phyloP scores from a whole-genome alignment of 257 asterid species.

The Fraxinus cuspidata region DNA sequence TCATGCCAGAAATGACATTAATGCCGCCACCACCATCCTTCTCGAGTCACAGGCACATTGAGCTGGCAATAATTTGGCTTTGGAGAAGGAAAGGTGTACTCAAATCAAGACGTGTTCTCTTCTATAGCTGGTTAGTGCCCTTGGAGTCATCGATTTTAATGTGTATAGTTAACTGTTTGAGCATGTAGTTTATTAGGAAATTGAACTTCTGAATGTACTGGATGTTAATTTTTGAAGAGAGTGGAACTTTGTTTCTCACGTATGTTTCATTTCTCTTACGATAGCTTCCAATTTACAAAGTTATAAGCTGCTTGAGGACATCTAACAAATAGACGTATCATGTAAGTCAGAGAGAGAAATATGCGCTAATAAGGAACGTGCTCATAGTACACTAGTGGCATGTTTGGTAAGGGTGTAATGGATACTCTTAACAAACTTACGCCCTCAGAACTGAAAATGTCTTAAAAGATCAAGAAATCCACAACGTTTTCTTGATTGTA shows the following conservation, averaged over 20 bases:
- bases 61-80: constrained; percentile 12
- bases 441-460: not conserved
- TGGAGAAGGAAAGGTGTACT: constrained; percentile 12
- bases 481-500: not conserved
- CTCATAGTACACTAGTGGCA: not conserved
- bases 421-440: not conserved
- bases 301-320: not conserved
- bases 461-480: not conserved
- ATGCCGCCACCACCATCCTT: constrained; percentile 89
- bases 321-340: too few species aligned
- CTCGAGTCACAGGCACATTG: constrained; percentile 72
- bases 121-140: not conserved
- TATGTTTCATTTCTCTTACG: not conserved
- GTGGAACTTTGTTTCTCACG: not conserved
- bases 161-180: not conserved
- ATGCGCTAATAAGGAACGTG: not conserved
- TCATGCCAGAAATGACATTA: constrained; percentile 80
- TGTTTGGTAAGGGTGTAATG: not conserved
- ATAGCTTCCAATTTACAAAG: not conserved
- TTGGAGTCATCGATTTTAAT: not conserved
- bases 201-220: not conserved
- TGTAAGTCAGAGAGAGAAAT: not conserved
- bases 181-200: not conserved
- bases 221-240: not conserved
- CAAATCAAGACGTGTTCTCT: not conserved